Conservation (phyloP, 352 stramenopile genomes). For the Phytophthora kernoviae region DNA sequence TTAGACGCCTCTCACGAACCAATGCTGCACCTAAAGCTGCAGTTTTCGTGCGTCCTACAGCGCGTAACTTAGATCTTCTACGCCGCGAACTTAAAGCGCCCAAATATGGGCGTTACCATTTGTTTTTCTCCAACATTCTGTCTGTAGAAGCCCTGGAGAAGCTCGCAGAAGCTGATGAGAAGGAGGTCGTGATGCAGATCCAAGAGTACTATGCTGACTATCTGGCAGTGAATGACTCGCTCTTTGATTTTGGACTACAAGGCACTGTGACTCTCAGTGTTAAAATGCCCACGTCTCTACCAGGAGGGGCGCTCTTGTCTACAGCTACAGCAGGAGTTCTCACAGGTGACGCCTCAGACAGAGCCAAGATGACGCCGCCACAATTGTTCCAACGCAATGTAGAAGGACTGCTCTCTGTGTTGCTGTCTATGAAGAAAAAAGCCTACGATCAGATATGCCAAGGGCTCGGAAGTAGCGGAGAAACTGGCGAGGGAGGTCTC, state of each 20-base stretch:
- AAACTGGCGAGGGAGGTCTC: constrained; percentile 95
- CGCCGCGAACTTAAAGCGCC: constrained; percentile 92
- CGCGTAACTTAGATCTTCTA: constrained; percentile 92
- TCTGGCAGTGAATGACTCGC: constrained; percentile 97
- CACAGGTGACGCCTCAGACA: constrained; percentile 38
- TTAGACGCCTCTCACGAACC: constrained; percentile 85
- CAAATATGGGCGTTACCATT: constrained; percentile 98
- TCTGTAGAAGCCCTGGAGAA: constrained; percentile 93
- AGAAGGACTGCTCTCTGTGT: constrained; percentile 92
- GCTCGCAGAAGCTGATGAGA: constrained; percentile 96
- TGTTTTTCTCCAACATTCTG: constrained; percentile 99
- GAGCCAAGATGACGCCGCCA: constrained; percentile 30
- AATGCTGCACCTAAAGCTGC: constrained; percentile 95
- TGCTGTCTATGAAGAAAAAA: constrained; percentile 97
- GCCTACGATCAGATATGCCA: constrained; percentile 96
- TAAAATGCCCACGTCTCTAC: constrained; percentile 37
- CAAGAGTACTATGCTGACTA: constrained; percentile 99
- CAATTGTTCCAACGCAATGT: constrained; percentile 93
- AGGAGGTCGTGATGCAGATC: constrained; percentile 94
- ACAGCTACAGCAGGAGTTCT: constrained; percentile 59
- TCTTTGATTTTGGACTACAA: constrained; percentile 96
- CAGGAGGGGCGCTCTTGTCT: constrained; percentile 27
- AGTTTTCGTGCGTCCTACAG: constrained; percentile 94
- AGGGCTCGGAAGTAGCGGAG: constrained; percentile 90
- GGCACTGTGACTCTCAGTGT: constrained; percentile 58